A percentile compares a stretch with the other conserved stretches of the same genome.
phyloP scores from a whole-genome alignment of 192 early-diverging fungal genomes.

The Linnemannia schmuckeri region DNA sequence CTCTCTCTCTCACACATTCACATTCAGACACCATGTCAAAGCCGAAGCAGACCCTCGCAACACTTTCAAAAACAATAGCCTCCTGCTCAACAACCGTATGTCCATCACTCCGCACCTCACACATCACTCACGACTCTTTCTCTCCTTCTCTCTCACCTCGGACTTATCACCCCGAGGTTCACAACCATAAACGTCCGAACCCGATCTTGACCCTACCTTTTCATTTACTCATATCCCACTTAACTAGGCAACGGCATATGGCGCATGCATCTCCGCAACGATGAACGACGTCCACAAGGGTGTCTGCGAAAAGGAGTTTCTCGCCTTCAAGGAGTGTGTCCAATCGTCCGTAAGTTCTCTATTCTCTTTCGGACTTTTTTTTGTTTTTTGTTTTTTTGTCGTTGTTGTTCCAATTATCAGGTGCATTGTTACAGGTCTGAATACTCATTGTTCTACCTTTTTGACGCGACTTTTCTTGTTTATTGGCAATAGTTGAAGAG shows the following conservation, averaged over 20 bases:
- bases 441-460: background rate
- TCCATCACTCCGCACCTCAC: background rate
- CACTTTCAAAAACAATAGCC: conserved; percentile 44
- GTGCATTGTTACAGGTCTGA: background rate
- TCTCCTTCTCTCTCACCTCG: background rate
- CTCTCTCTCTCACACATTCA: background rate
- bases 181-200: background rate
- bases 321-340: conserved; percentile 55
- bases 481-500: conserved; percentile 40
- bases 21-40: conserved; percentile 36
- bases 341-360: conserved; percentile 40
- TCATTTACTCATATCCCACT: background rate
- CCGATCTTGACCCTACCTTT: background rate
- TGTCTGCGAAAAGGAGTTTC: conserved; percentile 49
- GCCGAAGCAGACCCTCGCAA: conserved; percentile 42
- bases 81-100: conserved; percentile 42
- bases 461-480: background rate
- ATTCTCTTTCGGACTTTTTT: background rate
- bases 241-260: conserved; percentile 41
- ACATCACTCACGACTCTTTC: background rate
- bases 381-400: background rate
- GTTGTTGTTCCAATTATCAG: background rate
- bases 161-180: no score
- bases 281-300: conserved; percentile 53
- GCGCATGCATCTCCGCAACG: conserved; percentile 45